phyloP scores from a whole-genome alignment of 192 early-diverging fungal genomes.

The Obelidium mucronatum region DNA sequence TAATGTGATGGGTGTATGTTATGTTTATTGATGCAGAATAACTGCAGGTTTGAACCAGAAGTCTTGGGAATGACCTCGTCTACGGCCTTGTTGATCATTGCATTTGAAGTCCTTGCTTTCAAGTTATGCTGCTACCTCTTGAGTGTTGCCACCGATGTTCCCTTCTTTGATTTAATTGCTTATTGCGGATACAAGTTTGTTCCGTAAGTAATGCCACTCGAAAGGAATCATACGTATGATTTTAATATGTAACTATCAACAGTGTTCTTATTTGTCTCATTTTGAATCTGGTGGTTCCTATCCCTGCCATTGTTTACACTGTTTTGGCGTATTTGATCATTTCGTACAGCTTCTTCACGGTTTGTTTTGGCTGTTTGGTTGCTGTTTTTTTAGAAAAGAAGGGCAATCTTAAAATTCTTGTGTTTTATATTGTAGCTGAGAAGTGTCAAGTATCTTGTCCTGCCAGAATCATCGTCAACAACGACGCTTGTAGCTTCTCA shows the following conservation, averaged over 20 bases:
- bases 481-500: constrained; percentile 54
- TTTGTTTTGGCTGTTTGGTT: constrained; percentile 28
- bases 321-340: constrained; percentile 78
- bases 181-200: constrained; percentile 98
- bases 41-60: constrained; percentile 82
- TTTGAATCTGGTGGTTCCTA: constrained; percentile 55
- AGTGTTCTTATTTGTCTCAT: constrained; percentile 46
- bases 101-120: constrained; percentile 84
- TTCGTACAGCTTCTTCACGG: constrained; percentile 88
- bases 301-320: constrained; percentile 65
- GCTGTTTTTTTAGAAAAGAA: constrained; percentile 31
- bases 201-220: constrained; percentile 62
- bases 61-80: constrained; percentile 84
- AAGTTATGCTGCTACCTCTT: constrained; percentile 88
- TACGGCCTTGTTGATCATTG: constrained; percentile 78
- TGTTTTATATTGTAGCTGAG: constrained; percentile 40
- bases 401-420: neutral
- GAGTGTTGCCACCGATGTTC: constrained; percentile 81
- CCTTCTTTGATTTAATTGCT: constrained; percentile 84
- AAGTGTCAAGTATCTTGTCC: constrained; percentile 55
- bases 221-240: neutral
- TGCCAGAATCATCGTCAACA: constrained; percentile 52
- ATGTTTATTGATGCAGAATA: neutral
- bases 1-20: constrained; percentile 11
- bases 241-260: constrained; percentile 7